Evolutionary conservation across 495 filamentous ascomycete genomes (phyloP), one percentile per base, ranked within the genome.

Genomic region (Neurospora sp.): DNA sequence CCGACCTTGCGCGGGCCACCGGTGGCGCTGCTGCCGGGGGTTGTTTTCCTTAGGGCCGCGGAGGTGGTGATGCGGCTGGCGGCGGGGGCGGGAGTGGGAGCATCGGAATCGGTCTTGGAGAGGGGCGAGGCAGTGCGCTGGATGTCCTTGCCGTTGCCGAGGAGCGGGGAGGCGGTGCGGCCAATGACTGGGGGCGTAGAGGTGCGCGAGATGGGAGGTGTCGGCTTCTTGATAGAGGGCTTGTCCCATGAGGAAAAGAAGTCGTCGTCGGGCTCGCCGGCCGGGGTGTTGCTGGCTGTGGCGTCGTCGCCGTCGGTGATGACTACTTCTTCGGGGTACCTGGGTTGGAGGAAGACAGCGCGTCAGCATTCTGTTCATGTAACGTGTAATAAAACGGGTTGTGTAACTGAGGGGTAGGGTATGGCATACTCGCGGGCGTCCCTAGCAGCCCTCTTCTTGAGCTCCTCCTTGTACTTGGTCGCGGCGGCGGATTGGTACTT

Each of bases 211-310:
- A 95, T 89, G 38, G 96, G 96, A 73, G 97, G 96, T 76, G 92
- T 97, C 10, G 94, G 96, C 72, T 94, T 92, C 85, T 98, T 99
- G 84, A 99, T 97, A 5, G 94, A 88, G 4, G 96, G 96, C 82
- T 97, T 97, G 80, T 98, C 96, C 94, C 95, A 99, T 0, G 94
- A 97, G 10, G 95, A 97, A 85, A 98, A 99, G 87, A 98, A 99
- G 81, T 98, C 95, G 74, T 96, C 94, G 10, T 92, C 93, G 35
- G 85, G 82, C 73, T 98, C 95, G 70, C 87, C 90, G 61, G 91
- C 86, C 46, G 93, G 92, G 22, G 93, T 94, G 77, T 84, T 86
- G 2, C 89, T 89, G 73, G 92, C 91, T 42, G 85, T 85, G 39
- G 86, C 85, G 68, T 88, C 89, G 73, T 89, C 80, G 78, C 90